Percentiles rank a stretch among this genome's conserved stretches.
These are phyloP conservation scores for Epicoccum nigrum DNA, from an alignment of 2,329 filamentous ascomycete genomes.

Conservation along the genomic window DNA sequence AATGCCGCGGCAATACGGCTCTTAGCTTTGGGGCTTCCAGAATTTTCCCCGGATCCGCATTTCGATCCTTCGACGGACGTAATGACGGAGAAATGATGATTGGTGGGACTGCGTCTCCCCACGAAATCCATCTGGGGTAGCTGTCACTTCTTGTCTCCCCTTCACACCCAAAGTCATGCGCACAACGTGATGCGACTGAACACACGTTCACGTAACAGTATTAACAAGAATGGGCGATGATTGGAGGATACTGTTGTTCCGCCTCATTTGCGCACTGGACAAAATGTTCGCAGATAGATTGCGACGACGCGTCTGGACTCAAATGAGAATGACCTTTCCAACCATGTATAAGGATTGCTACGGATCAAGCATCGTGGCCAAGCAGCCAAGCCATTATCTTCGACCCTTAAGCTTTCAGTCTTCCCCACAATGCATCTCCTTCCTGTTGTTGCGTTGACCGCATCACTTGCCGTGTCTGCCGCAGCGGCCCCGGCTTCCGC, in stretches of 20 bases:
- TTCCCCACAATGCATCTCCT: conserved; percentile 22
- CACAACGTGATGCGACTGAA: background rate
- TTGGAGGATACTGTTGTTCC: conserved; percentile 12
- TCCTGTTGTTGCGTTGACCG: conserved; percentile 20
- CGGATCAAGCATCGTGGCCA: conserved; percentile 22
- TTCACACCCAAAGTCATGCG: conserved; percentile 5
- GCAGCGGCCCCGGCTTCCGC: conserved; percentile 33
- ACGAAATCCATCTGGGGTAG: background rate
- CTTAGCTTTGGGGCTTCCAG: background rate
- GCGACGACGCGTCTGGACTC: background rate
- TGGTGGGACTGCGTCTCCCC: conserved; percentile 13
- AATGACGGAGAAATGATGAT: conserved; percentile 8
- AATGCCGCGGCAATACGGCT: no score
- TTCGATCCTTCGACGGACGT: background rate
- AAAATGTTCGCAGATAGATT: conserved; percentile 10
- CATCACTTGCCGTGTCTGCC: conserved; percentile 30
- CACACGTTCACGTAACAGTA: background rate
- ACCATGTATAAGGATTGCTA: conserved; percentile 14
- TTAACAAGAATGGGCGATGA: background rate
- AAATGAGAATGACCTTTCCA: background rate
- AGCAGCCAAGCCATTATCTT: conserved; percentile 18
- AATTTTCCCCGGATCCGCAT: conserved; percentile 5
- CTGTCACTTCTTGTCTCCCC: background rate
- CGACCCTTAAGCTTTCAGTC: conserved; percentile 5
- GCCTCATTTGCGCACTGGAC: conserved; percentile 5